Evolutionary conservation across 345 rosid species (phyloP), one percentile per base, ranked within the genome.

Genomic region (Murraya koenigii): DNA sequence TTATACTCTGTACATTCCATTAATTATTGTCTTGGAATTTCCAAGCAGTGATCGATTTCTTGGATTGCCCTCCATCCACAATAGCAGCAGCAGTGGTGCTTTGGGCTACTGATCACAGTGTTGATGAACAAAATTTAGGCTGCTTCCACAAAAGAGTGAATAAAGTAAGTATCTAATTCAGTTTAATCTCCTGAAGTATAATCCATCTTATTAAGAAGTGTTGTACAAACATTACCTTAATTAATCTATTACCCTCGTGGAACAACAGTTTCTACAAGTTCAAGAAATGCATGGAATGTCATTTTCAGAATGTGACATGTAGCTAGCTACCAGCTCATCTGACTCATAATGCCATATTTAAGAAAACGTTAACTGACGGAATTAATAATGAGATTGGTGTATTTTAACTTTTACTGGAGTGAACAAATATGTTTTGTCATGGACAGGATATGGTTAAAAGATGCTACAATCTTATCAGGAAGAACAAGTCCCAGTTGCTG

Each of bases 381-480:
- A 25, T 68, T 8, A 26, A 25, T 6, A 26, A 28, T 70, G 39
- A 49, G 38, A 11, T 70, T 28, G 0, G 23, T 44, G 4, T 7
- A 28, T 19, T 28, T 70, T 30, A 49, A 44, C 58, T 44, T 39
- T 69, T 69, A 26, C n/a, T 23, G 14, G 60, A 26, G 28, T 23
- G 17, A 73, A 73, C 28, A 8, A 0, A 44, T 74, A 6, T 28
- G 8, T 36, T 7, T 38, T 23, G 3, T 25, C n/a, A 26, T 73
- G 36, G 69, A 71, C 85, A 84, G 87, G 87, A 80, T 8, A 78
- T 66, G 85, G 85, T 80, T 68, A 80, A 49, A 44, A 80, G 69
- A 79, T 82, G 86, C 61, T 59, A 80, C 74, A 52, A 73, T 44
- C 71, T 75, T 28, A 52, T 86, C 8, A 41, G 76, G 62, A 69